Base-by-base conservation (phyloP, 192 early-diverging fungal species). In the Coemansia sp. region DNA sequence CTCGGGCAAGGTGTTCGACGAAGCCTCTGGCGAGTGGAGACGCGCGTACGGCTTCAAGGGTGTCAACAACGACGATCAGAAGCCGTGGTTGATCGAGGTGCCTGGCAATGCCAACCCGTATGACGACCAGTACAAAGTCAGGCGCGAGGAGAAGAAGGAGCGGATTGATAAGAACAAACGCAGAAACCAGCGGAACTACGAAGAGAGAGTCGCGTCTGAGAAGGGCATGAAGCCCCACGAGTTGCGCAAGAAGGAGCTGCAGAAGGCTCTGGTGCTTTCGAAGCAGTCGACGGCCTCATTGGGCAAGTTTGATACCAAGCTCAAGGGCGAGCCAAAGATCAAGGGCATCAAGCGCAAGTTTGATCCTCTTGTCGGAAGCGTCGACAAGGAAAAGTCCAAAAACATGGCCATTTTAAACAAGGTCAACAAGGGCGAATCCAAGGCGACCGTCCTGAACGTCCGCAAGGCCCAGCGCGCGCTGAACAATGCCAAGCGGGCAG, bases 21-120 rank as follows among this genome's bases (percentile, higher is more conserved):
- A 96, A 48, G 81, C 67, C 6, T 65, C 67, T 57, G 88, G 86
- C 58, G 90, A 94, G 69, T 94, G 90, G 76, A 85, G 85, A 45
- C 91, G 93, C 51, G 83, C 86, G 51, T 99, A 86, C 80, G 97
- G 97, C 19, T 98, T 92, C 82, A 87, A 87, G 64, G 85, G 86
- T 53, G 83, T 86, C 37, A 82, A 84, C 59, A 87, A 89, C 59
- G 85, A 91, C 43, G 84, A 85, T 17, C 64, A 84, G 53, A 81
- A 89, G 57, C 93, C 93, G 69, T 99, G 97, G 97, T 66, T 95
- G 59, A 89, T 94, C 44, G 93, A 95, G 74, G 93, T 99, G 1
- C 90, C 91, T n/a, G 67, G 78, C 24, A 82, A 85, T 49, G 83
- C 78, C 19, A 92, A 98, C 78, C 90, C 87, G 30, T 90, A 87